Base-by-base conservation (phyloP, 2,329 filamentous ascomycete species). In the Alternaria burnsii region DNA sequence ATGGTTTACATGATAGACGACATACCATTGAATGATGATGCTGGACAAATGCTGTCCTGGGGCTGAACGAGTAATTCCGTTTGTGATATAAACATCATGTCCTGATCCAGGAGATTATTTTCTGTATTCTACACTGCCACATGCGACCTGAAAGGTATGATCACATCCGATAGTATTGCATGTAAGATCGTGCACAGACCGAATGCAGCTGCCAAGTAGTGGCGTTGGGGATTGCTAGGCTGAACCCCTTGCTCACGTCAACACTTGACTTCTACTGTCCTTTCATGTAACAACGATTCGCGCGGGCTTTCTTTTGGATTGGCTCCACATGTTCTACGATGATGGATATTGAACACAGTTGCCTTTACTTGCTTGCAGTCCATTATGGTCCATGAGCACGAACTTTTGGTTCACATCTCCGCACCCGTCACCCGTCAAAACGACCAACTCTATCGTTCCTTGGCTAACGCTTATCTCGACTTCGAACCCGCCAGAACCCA, bases 341-440 rank as follows among this genome's bases (percentile, higher is more conserved):
- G 36, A 67, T 65, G 63, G 47, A 47, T 16, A 22, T 62, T 26
- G 55, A 58, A 55, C 16, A 43, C 1, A 51, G 34, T 40, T 60
- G 52, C 40, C 46, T 55, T 36, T 24, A 52, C 24, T n/a, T 34
- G n/a, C 18, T 54, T 18, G 43, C 32, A 38, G 50, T 54, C 58
- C 58, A 61, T 48, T 41, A 76, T 75, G 74, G 65, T 63, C 56
- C 75, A 80, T 69, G 78, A 82, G 59, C 75, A 80, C 67, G 78
- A 82, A 59, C 73, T 84, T 28, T 74, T 82, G 32, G 79, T 81
- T 34, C 82, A 84, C 67, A 79, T 82, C 41, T 81, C 81, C 59
- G 78, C 82, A 7, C 73, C 81, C 9, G 77, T 79, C 9, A 79
- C 76, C 38, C 75, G 72, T 30, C 71, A 74, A 40, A 77, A 80